These are phyloP conservation scores for Alternaria consortialis DNA, from an alignment of 2,329 filamentous ascomycete genomes.

Conservation along the genomic window DNA sequence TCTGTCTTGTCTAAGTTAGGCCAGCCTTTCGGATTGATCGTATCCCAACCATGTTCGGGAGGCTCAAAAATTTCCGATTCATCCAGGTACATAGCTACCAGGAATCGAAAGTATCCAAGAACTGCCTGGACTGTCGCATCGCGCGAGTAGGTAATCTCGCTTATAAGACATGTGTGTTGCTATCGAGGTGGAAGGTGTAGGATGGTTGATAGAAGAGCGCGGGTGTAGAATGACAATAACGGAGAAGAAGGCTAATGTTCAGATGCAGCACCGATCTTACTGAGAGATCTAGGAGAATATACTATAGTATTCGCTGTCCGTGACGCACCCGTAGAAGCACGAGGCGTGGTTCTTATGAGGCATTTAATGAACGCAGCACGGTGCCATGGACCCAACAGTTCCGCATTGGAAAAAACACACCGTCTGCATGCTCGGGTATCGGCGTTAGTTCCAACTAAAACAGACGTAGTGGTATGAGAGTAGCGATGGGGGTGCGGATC, in stretches of 20 bases:
- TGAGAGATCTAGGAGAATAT: background rate
- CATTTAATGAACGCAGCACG: too few relatives aligned
- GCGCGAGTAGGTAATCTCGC: constrained; percentile 21
- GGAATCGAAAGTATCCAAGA: constrained; percentile 18
- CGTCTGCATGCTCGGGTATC: background rate
- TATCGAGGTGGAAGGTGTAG: background rate
- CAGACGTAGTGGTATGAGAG: background rate
- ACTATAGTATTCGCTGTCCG: background rate
- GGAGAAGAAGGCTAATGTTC: background rate
- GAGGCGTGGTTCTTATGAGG: too few relatives aligned
- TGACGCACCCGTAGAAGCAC: too few relatives aligned
- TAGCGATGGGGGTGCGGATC: background rate
- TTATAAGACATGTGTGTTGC: background rate
- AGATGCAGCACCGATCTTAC: background rate
- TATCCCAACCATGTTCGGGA: constrained; percentile 19
- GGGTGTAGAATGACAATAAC: too few relatives aligned
- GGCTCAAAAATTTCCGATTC: constrained; percentile 13
- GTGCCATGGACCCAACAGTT: background rate
- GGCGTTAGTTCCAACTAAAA: background rate
- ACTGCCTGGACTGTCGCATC: constrained; percentile 14
- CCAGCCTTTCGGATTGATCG: constrained; percentile 10
- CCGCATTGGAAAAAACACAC: background rate
- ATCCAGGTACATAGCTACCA: constrained; percentile 24
- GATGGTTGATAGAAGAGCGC: background rate
- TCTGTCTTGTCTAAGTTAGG: constrained; percentile 13